These are phyloP conservation scores for Aspergillus fumigatiaffinis DNA, from an alignment of 2,329 filamentous ascomycete genomes.

Conservation along the genomic window DNA sequence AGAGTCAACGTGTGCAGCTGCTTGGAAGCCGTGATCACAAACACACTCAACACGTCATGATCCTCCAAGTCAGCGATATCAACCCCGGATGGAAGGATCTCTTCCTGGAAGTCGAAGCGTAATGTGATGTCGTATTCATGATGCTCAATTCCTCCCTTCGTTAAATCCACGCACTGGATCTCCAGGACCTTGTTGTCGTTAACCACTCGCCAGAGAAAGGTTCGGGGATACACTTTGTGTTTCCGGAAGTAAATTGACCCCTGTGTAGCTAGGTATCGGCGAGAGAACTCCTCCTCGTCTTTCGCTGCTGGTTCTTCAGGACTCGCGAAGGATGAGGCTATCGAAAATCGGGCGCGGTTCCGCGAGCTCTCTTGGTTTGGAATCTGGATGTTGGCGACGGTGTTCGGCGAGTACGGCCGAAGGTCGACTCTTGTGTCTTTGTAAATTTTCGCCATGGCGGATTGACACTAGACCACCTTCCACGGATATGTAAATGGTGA, in stretches of 20 bases:
- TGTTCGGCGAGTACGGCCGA: constrained; percentile 66
- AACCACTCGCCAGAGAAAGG: constrained; percentile 86
- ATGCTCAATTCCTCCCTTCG: constrained; percentile 59
- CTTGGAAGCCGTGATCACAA: constrained; percentile 73
- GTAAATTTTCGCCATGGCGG: constrained; percentile 67
- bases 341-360: constrained; percentile 43
- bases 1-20: constrained; percentile 81
- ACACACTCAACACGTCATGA: constrained; percentile 72
- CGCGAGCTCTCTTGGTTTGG: constrained; percentile 48
- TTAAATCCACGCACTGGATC: constrained; percentile 77
- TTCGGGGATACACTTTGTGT: constrained; percentile 70
- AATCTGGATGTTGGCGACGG: constrained; percentile 67
- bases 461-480: constrained; percentile 18
- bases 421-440: constrained; percentile 84
- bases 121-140: constrained; percentile 70
- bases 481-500: constrained; percentile 15
- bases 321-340: constrained; percentile 40
- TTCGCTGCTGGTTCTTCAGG: constrained; percentile 47
- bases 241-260: constrained; percentile 82
- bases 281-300: constrained; percentile 64
- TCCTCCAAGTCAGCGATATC: constrained; percentile 76
- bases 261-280: constrained; percentile 68
- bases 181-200: constrained; percentile 77
- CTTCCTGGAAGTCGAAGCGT: constrained; percentile 69
- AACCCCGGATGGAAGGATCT: constrained; percentile 73